Percentiles rank a stretch among this genome's conserved stretches.
phyloP scores from a whole-genome alignment of 2,329 filamentous ascomycete species.

The Microdochium trichocladiopsis region DNA sequence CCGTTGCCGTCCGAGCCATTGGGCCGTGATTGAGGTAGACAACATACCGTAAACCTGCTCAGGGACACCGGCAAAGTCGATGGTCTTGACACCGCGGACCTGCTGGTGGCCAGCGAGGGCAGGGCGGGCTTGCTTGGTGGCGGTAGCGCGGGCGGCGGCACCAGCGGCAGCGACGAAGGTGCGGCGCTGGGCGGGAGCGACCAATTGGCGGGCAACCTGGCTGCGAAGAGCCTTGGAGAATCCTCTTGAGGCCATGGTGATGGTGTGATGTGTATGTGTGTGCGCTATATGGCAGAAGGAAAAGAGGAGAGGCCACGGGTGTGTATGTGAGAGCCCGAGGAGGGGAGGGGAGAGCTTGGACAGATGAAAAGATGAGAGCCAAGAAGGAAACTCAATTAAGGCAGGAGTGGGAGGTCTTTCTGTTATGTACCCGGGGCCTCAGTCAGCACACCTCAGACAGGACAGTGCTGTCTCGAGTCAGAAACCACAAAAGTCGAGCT shows the following conservation, averaged over 20 bases:
- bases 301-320: constrained; percentile 5
- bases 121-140: constrained; percentile 38
- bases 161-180: constrained; percentile 57
- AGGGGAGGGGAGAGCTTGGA: background rate
- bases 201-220: constrained; percentile 57
- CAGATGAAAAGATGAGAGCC: background rate
- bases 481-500: background rate
- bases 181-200: constrained; percentile 51
- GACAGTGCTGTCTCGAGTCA: background rate
- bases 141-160: constrained; percentile 46
- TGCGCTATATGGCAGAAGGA: constrained; percentile 10
- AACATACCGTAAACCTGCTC: constrained; percentile 85
- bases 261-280: constrained; percentile 17
- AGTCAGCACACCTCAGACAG: background rate
- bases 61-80: constrained; percentile 94
- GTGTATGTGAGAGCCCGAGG: background rate
- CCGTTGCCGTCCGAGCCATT: constrained; percentile 1
- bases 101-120: constrained; percentile 48
- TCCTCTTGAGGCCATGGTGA: constrained; percentile 71
- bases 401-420: background rate
- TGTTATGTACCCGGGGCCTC: background rate
- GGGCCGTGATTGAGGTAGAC: background rate
- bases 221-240: constrained; percentile 62
- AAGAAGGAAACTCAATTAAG: constrained; percentile 1
- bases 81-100: constrained; percentile 90